Evolutionary conservation across 139 green algal genomes (phyloP), one percentile per base, ranked within the genome.

Genomic region (Auxenochlorella pyrenoidosa): DNA sequence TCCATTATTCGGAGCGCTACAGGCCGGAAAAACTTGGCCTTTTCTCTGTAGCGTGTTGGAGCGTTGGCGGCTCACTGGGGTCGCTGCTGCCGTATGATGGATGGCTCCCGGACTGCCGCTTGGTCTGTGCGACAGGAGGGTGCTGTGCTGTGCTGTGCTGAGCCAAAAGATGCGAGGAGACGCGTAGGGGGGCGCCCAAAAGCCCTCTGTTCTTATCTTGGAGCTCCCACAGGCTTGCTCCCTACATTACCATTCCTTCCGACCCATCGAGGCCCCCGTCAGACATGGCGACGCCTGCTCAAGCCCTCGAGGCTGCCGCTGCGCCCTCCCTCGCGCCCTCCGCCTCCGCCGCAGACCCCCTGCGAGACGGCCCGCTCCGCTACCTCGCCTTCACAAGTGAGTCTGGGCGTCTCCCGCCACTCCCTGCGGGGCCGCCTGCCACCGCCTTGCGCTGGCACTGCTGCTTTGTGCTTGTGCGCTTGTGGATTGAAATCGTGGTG

Each of bases 371-470:
- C 6, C 1, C 16, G 41, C 72, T 89, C 24, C 86, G 86, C 6
- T 89, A 89, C 40, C 51, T 51, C 15, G 86, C 86, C 36, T 89
- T 89, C 71, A 84, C 86, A 4, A 89, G 86, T 85, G 41, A 76
- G 80, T 24, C 40, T 3, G 19, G 0, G 38, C 21, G 41, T 38
- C 16, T 32, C 41, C 41, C 8, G 73, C 41, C 26, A 26, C 41
- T 30, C 4, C 22, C 73, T n/a, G 32, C 30, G 32, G 12, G 0
- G 44, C 43, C 36, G 21, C 26, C 34, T 10, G 28, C 73, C 5
- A 18, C 76, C 76, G 32, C 54, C 79, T 28, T 75, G 58, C 58
- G 34, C 36, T 0, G 34, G 54, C 41, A 13, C 30, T 32, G 16
- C 30, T 22, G 15, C 68, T 32, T 15, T 30, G n/a, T 44, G 40